phyloP scores from a whole-genome alignment of 305 asterid species.

The Fraxinus paxiana region DNA sequence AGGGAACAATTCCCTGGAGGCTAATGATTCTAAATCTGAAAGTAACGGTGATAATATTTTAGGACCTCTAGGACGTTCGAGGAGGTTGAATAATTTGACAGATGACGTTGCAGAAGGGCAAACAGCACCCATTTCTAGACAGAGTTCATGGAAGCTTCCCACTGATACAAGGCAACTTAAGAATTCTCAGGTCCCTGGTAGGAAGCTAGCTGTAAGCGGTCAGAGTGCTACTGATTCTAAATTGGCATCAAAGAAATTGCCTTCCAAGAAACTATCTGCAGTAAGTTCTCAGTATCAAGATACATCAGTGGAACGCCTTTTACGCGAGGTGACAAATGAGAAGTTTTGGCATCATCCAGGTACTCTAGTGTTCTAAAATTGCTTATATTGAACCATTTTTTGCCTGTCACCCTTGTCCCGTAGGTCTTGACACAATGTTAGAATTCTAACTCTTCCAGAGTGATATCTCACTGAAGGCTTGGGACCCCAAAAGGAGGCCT shows the following conservation, averaged over 20 bases:
- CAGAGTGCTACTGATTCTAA: conserved; percentile 54
- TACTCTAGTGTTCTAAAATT: conserved; percentile 27
- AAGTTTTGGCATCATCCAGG: conserved; percentile 98
- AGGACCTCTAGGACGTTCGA: conserved; percentile 47
- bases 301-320: conserved; percentile 91
- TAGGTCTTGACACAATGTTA: background rate
- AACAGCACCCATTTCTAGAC: conserved; percentile 49
- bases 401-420: background rate
- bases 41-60: conserved; percentile 57
- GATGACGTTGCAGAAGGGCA: conserved; percentile 61
- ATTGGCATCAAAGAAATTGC: conserved; percentile 57
- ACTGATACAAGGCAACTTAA: conserved; percentile 58
- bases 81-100: conserved; percentile 58
- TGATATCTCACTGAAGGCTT: background rate
- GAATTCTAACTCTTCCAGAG: background rate
- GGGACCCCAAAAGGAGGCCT: background rate
- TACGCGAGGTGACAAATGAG: conserved; percentile 95
- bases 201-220: conserved; percentile 55
- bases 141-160: conserved; percentile 71
- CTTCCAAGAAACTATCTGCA: conserved; percentile 62
- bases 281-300: conserved; percentile 64
- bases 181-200: conserved; percentile 55
- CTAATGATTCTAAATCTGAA: conserved; percentile 63
- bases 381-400: background rate
- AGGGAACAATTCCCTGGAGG: conserved; percentile 47